Evolutionary conservation across 1,284 basidiomycete genomes (phyloP), one percentile per base, ranked within the genome.

Genomic region (Amylostereum chailletii): DNA sequence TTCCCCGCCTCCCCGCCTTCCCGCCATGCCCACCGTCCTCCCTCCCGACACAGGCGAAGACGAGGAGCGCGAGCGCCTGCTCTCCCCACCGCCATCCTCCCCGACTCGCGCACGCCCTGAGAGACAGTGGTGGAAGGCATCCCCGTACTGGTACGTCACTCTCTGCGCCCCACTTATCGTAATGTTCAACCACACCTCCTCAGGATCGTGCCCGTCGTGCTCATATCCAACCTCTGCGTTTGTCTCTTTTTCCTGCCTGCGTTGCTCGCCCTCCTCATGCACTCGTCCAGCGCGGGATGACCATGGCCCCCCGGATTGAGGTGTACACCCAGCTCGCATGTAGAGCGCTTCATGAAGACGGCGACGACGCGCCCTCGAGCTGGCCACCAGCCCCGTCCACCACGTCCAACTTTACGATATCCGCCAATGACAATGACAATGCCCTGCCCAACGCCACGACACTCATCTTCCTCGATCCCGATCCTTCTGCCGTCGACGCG

Each of bases 271-370:
- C 27, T 47, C 5, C 40, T 54, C 30, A 50, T 31, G 10, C 5
- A 11, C 5, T 29, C 5, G 34, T 34, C 2, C 38, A 56, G 55
- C 55, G 54, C 10, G 55, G 55, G 10, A 56, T 56, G 54, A 56
- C 55, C 9, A 46, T 56, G 5, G 55, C 55, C 11, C 55, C 55
- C 26, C 54, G 55, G 37, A 50, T 56, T 7, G 55, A 56, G 45
- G 54, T 56, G 26, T 56, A 56, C 45, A 56, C 55, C n/a, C 46
- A 49, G 26, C 47, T 56, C 6, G 55, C 55, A 10, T 56, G 55
- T 33, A 41, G 55, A 47, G 44, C 54, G 5, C 8, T 56, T 3
- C 49, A 55, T 38, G 37, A 47, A 27, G 36, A n/a, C 39, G 30
- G 39, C 29, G 11, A 37, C 36, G 31, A 2, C 47, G n/a, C 10